These are phyloP conservation scores for Ceratobasidium sp. DNA, from an alignment of 1,284 basidiomycete genomes.

Conservation along the genomic window DNA sequence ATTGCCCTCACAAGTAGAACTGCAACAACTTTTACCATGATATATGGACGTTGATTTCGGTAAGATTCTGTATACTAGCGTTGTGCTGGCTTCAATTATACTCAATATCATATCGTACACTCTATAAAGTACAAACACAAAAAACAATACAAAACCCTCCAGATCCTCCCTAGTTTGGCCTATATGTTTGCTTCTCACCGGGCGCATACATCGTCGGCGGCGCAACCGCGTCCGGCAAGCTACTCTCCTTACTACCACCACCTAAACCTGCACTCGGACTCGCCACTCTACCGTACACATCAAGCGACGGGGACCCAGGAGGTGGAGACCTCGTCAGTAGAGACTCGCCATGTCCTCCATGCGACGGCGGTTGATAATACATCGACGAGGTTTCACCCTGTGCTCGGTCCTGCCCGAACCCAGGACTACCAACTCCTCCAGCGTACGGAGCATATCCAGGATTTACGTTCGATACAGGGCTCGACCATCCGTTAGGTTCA, in stretches of 20 bases:
- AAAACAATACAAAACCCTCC: too few relatives aligned
- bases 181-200: conserved; percentile 2
- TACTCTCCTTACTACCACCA: not conserved
- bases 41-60: too few relatives aligned
- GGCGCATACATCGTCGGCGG: not conserved
- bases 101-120: too few relatives aligned
- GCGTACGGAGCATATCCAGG: conserved; percentile 1
- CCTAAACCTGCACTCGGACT: not conserved
- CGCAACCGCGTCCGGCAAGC: too few relatives aligned
- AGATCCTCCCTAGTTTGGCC: too few relatives aligned
- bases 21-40: too few relatives aligned
- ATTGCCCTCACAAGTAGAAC: too few relatives aligned
- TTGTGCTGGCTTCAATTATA: too few relatives aligned
- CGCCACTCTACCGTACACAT: conserved; percentile 21
- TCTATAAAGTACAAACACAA: too few relatives aligned
- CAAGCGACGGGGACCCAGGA: not conserved
- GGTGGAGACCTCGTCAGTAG: not conserved
- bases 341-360: not conserved
- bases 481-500: not conserved
- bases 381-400: not conserved
- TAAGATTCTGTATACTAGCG: too few relatives aligned
- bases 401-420: not conserved
- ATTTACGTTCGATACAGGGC: not conserved
- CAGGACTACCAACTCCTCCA: not conserved
- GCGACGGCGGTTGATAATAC: conserved; percentile 16